Evolutionary conservation across 768 basidiomycete genomes (phyloP).

Genomic region (Naematelia aurantialba): DNA sequence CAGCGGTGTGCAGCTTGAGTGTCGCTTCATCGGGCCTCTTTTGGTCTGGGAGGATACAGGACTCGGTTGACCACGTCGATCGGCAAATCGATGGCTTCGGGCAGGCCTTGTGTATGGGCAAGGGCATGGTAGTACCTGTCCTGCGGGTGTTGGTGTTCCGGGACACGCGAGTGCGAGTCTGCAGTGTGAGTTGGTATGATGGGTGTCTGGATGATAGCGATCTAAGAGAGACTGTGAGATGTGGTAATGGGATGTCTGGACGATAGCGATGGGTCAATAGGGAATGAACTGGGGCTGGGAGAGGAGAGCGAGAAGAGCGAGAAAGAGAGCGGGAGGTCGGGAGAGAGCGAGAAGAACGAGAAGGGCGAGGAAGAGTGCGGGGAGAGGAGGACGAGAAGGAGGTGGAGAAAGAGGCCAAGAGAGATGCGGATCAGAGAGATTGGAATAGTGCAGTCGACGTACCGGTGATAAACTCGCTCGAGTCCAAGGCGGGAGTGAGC

Average conservation of each 20-base stretch:
- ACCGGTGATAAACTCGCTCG: conserved; percentile 41
- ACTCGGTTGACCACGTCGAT: conserved; percentile 36
- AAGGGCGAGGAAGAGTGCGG: too few relatives aligned
- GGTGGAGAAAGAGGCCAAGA: background rate
- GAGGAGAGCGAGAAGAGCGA: too few relatives aligned
- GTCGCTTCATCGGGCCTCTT: too few relatives aligned
- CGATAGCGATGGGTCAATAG: too few relatives aligned
- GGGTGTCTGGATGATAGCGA: background rate
- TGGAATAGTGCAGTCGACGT: too few relatives aligned
- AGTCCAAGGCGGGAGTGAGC: conserved; percentile 37
- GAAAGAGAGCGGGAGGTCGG: too few relatives aligned
- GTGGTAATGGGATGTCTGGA: too few relatives aligned
- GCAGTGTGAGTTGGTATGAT: background rate
- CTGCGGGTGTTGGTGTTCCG: background rate
- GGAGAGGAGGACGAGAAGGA: background rate
- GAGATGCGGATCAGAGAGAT: too few relatives aligned
- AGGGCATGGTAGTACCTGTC: background rate
- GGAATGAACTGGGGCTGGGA: too few relatives aligned
- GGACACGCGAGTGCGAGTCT: conserved; percentile 1
- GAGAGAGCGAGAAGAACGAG: too few relatives aligned
- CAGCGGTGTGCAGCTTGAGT: too few relatives aligned
- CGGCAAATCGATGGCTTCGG: conserved; percentile 32
- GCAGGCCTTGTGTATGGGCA: background rate
- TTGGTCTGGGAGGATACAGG: conserved; percentile 24
- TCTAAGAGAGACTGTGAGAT: too few relatives aligned